phyloP scores from a whole-genome alignment of 2,329 filamentous ascomycete species.

The Juglanconis sp. region DNA sequence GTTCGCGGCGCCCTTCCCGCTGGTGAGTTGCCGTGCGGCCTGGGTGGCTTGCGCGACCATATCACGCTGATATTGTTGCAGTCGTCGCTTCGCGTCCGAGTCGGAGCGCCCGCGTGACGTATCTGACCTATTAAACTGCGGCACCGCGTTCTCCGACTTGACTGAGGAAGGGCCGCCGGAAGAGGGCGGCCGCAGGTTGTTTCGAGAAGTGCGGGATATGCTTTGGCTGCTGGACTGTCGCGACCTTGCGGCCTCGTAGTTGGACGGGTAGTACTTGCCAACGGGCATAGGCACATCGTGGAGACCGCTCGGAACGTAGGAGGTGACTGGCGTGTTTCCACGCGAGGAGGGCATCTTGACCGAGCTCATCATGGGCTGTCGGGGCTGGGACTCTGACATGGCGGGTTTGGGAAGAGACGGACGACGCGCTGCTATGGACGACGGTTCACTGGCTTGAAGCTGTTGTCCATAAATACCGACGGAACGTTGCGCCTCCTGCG shows the following conservation, averaged over 20 bases:
- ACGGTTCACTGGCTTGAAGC: slow-evolving; percentile 17
- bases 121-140: slow-evolving; percentile 21
- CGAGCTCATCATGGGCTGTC: slow-evolving; percentile 21
- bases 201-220: slow-evolving; percentile 19
- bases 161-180: slow-evolving; percentile 29
- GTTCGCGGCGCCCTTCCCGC: slow-evolving; percentile 24
- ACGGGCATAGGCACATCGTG: slow-evolving; percentile 48
- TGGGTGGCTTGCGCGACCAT: slow-evolving; percentile 57
- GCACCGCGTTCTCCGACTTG: slow-evolving; percentile 35
- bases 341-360: slow-evolving; percentile 26
- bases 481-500: not conserved
- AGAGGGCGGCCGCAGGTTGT: slow-evolving; percentile 23
- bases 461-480: not conserved
- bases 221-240: slow-evolving; percentile 20
- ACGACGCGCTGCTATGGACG: slow-evolving; percentile 11
- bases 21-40: slow-evolving; percentile 35
- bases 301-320: slow-evolving; percentile 49
- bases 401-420: slow-evolving; percentile 17
- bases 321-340: slow-evolving; percentile 44
- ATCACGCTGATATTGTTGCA: slow-evolving; percentile 59
- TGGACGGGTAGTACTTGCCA: slow-evolving; percentile 63
- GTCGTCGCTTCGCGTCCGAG: slow-evolving; percentile 47
- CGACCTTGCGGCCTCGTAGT: slow-evolving; percentile 45
- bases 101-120: slow-evolving; percentile 34
- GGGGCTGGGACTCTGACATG: slow-evolving; percentile 18